Evolutionary conservation across 345 rosid genomes (phyloP).

Genomic region (Gossypium herbaceum): DNA sequence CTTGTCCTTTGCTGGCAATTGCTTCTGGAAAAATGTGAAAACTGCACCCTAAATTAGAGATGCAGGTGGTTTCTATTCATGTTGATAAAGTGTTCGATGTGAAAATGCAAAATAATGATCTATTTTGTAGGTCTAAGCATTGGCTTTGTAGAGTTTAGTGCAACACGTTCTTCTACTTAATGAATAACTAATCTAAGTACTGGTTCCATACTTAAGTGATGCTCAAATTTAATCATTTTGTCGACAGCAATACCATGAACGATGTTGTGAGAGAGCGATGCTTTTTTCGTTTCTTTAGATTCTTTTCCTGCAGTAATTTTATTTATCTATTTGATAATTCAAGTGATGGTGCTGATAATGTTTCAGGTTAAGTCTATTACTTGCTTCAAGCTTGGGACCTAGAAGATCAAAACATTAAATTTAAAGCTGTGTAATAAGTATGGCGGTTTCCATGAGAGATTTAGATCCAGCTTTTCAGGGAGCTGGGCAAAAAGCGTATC

Average conservation of each 20-base stretch:
- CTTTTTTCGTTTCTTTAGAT: neutral
- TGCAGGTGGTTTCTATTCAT: neutral
- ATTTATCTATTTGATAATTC: neutral
- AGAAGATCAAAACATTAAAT: constrained; percentile 26
- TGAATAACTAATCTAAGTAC: neutral
- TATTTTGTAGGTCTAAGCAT: neutral
- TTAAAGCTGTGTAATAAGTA: constrained; percentile 37
- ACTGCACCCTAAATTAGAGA: neutral
- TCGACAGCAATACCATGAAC: neutral
- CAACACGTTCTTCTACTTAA: neutral
- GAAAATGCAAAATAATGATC: neutral
- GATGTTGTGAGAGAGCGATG: neutral
- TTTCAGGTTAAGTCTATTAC: constrained; percentile 31
- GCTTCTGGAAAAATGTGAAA: neutral
- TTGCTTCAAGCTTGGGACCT: constrained; percentile 23
- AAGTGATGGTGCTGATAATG: constrained; percentile 18
- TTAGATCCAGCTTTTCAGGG: constrained; percentile 98
- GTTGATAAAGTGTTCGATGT: neutral
- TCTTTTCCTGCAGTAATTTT: neutral
- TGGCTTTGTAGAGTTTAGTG: constrained; percentile 1
- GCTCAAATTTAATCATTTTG: neutral
- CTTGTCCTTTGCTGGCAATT: neutral
- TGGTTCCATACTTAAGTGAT: neutral
- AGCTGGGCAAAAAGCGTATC: constrained; percentile 98
- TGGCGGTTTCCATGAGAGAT: constrained; percentile 99